Base-by-base conservation (phyloP, 306 rosid species). In the Malus asiatica region DNA sequence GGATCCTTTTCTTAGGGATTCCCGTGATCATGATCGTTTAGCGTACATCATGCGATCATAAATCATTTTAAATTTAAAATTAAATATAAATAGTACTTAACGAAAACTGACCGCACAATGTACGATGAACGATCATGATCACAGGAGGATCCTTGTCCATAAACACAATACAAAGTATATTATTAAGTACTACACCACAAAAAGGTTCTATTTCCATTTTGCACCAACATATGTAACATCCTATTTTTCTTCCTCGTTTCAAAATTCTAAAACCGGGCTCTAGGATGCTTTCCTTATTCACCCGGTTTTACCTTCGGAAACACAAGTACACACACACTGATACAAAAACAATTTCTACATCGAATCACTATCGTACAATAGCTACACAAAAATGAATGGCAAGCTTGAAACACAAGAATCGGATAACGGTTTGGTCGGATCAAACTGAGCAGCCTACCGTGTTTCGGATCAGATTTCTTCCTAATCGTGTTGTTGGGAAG, bases 331-430 rank as follows among this genome's bases (percentile, higher is more conserved):
- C 60, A 19, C 60, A 86, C 30, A 81, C 2, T 15, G 71, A 48
- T 48, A 63, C 67, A 81, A 68, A 73, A 62, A 52, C 73, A 74
- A 19, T 79, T 64, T 19, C 65, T 64, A 73, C 61, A 77, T 30
- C 68, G 6, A 72, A 70, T 71, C 70, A 29, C 79, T 61, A 82
- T 61, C 42, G 76, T 65, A 75, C 84, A 64, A 78, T 71, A 72
- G 71, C 81, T 81, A 61, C 82, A 48, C 72, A 42, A 52, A 87
- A 83, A 88, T 81, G 42, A 85, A 88, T 83, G 76, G 68, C 73
- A 40, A 48, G 55, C 76, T 76, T 85, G 19, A 64, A 71, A 12
- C 70, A 73, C 48, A 57, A 78, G 13, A 32, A 16, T 19, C 27
- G 4, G 23, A 68, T 16, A 10, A 6, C 11, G 15, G 23, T n/a